These are phyloP conservation scores for Termitomyces bulborhizus DNA, from an alignment of 768 basidiomycete genomes.

Conservation along the genomic window DNA sequence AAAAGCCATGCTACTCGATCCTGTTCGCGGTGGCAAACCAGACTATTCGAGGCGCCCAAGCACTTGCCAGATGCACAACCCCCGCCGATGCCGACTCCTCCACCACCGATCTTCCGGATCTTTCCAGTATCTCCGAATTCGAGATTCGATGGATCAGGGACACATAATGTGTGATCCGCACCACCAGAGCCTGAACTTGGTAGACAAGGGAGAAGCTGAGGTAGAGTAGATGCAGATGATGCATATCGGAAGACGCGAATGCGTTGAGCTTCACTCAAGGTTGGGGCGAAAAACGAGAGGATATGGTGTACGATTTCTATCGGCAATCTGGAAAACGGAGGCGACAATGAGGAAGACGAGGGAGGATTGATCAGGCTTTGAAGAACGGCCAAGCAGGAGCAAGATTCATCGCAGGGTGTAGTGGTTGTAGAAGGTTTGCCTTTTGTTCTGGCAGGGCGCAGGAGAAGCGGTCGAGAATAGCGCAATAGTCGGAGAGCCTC, in stretches of 20 bases:
- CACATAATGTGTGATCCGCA: conserved; percentile 12
- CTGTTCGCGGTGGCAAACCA: conserved; percentile 33
- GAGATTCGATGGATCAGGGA: conserved; percentile 30
- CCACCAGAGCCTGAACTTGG: background rate
- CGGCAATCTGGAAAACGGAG: conserved; percentile 40
- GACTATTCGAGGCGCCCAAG: conserved; percentile 29
- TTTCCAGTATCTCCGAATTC: conserved; percentile 5
- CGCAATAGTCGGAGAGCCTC: conserved; percentile 47
- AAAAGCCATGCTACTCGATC: conserved; percentile 42
- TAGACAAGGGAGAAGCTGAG: conserved; percentile 20
- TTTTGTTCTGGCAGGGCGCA: conserved; percentile 21
- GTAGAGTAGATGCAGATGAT: conserved; percentile 38
- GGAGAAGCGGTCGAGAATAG: conserved; percentile 43
- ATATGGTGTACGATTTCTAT: conserved; percentile 52
- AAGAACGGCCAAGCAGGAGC: background rate
- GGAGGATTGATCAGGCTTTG: background rate
- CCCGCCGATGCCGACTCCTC: conserved; percentile 18
- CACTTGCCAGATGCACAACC: conserved; percentile 29
- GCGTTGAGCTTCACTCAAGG: conserved; percentile 48
- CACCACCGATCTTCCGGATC: conserved; percentile 7
- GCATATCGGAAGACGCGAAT: conserved; percentile 49
- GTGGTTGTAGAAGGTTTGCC: background rate
- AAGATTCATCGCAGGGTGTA: background rate
- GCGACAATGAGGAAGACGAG: conserved; percentile 6
- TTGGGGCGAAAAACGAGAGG: conserved; percentile 51